Evolutionary conservation across 2,329 filamentous ascomycete species (phyloP).

Genomic region (Neonectria hederae): DNA sequence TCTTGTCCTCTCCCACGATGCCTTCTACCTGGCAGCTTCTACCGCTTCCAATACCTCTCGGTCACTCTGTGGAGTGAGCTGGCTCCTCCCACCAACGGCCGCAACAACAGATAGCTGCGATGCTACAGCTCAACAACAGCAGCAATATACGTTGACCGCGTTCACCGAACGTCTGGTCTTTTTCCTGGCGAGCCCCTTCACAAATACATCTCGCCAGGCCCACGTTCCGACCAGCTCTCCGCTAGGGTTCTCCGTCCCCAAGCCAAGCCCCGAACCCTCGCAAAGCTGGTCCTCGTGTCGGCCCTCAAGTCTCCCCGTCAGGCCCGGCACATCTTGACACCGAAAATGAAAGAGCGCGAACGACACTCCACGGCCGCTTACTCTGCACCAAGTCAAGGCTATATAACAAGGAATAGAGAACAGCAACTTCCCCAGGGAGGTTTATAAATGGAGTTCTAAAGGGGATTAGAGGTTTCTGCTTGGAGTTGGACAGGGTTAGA

Average conservation of each 20-base stretch:
- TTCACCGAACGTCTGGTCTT: conserved; percentile 9
- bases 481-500: conserved; percentile 4
- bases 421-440: background rate
- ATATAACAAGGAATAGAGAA: background rate
- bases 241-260: background rate
- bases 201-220: conserved; percentile 15
- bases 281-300: conserved; percentile 9
- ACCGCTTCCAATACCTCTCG: background rate
- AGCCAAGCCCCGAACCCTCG: background rate
- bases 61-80: background rate
- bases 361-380: background rate
- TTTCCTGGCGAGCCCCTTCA: conserved; percentile 18
- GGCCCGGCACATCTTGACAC: conserved; percentile 19
- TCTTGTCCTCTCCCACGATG: background rate
- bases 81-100: background rate
- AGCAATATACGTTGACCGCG: conserved; percentile 22
- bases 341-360: background rate
- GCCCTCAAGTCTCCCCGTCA: conserved; percentile 30
- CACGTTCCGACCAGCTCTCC: conserved; percentile 19
- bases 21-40: background rate
- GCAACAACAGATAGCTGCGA: background rate
- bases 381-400: background rate
- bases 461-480: background rate
- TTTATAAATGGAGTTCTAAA: conserved; percentile 3
- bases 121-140: conserved; percentile 1